Conservation (phyloP, 2,329 filamentous ascomycete species). For the Apiospora phragmitis region DNA sequence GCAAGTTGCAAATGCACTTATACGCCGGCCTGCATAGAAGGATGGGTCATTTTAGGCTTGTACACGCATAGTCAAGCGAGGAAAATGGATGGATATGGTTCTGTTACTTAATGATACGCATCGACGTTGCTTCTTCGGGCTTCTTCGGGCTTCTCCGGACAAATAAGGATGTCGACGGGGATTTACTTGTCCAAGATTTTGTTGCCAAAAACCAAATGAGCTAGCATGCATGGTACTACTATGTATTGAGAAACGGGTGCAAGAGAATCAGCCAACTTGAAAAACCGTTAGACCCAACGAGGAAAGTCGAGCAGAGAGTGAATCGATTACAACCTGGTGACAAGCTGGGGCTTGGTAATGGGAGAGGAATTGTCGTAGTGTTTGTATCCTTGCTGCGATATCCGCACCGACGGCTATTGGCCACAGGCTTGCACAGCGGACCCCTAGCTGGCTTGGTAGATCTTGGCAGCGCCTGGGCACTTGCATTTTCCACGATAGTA, state of each 20-base stretch:
- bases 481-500: not conserved
- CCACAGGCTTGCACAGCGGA: not conserved
- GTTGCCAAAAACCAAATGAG: not conserved
- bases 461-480: not conserved
- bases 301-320: not conserved
- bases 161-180: not conserved
- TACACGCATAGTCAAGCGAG: slow-evolving; percentile 1
- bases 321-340: not conserved
- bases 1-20: not conserved
- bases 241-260: not conserved
- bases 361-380: not conserved
- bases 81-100: not conserved
- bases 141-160: slow-evolving; percentile 4
- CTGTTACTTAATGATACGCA: not conserved
- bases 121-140: not conserved
- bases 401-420: slow-evolving; percentile 12
- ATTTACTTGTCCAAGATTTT: not conserved
- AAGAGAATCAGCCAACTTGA: not conserved
- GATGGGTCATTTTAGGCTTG: not conserved
- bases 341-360: slow-evolving; percentile 3
- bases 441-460: slow-evolving; percentile 7
- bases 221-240: not conserved
- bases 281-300: not conserved
- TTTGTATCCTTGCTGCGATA: slow-evolving; percentile 9
- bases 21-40: not conserved